Evolutionary conservation across 2,329 filamentous ascomycete genomes (phyloP).

Genomic region (Nigrospora osmanthi): DNA sequence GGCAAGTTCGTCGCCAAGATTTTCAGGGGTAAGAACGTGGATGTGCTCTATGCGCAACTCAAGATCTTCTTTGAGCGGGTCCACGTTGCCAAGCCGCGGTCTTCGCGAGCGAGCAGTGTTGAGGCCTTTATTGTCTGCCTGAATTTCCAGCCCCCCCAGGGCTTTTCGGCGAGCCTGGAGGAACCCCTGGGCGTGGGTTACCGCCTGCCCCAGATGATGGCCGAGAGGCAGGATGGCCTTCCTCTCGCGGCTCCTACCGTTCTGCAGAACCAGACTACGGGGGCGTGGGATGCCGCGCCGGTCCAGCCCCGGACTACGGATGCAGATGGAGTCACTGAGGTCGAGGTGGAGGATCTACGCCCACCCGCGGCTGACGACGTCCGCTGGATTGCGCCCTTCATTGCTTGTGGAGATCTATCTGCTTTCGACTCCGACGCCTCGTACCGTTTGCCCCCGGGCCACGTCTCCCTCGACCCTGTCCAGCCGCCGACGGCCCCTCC

Average conservation of each 20-base stretch:
- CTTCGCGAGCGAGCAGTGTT: conserved; percentile 90
- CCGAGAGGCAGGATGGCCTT: conserved; percentile 28
- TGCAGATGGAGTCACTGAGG: conserved; percentile 33
- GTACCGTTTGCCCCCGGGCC: conserved; percentile 78
- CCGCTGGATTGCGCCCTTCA: conserved; percentile 88
- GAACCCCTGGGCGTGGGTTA: conserved; percentile 63
- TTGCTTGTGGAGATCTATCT: conserved; percentile 94
- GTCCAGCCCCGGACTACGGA: conserved; percentile 8
- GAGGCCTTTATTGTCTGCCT: conserved; percentile 96
- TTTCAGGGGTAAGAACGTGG: conserved; percentile 91
- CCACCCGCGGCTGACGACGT: conserved; percentile 31
- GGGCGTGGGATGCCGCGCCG: conserved; percentile 31
- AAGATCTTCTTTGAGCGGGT: conserved; percentile 86
- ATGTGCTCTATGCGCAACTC: conserved; percentile 87
- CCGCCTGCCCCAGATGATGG: conserved; percentile 41
- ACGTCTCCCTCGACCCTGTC: conserved; percentile 82
- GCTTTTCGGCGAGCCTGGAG: conserved; percentile 69
- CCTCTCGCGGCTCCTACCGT: conserved; percentile 31
- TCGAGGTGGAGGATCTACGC: conserved; percentile 40
- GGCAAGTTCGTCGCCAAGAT: conserved; percentile 98
- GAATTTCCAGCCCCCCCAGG: conserved; percentile 72
- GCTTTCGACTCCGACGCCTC: conserved; percentile 94
- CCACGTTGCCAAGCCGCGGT: conserved; percentile 86
- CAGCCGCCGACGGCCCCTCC: conserved; percentile 94
- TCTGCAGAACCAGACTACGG: conserved; percentile 36